These are phyloP conservation scores for Bryopsis sp. DNA, from an alignment of 139 green algal species.

Conservation along the genomic window DNA sequence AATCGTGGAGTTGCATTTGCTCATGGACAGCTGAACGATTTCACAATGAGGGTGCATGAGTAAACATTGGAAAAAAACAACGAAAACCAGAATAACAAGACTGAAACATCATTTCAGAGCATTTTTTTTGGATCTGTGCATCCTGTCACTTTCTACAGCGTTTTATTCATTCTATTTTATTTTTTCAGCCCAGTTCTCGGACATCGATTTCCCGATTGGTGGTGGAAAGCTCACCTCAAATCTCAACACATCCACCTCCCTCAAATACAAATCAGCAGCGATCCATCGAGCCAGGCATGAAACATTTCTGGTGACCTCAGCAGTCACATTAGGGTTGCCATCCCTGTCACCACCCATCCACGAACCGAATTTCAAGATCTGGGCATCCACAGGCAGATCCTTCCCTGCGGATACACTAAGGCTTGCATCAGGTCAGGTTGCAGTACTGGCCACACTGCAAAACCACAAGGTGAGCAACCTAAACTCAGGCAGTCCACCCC, in stretches of 20 bases:
- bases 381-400: slow-evolving; percentile 67
- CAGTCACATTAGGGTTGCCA: slow-evolving; percentile 89
- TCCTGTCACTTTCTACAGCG: too few species aligned
- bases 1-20: slow-evolving; percentile 59
- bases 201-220: not conserved
- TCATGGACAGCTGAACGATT: slow-evolving; percentile 78
- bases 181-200: not conserved
- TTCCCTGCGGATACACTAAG: slow-evolving; percentile 18
- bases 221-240: slow-evolving; percentile 55
- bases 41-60: too few species aligned
- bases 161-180: too few species aligned
- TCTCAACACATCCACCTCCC: slow-evolving; percentile 75
- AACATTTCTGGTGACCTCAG: slow-evolving; percentile 60
- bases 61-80: not conserved
- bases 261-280: slow-evolving; percentile 84
- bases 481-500: too few species aligned
- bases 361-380: slow-evolving; percentile 57
- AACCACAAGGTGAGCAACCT: too few species aligned
- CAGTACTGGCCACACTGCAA: too few species aligned
- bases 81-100: not conserved
- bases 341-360: slow-evolving; percentile 97
- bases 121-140: too few species aligned
- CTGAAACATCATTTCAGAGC: too few species aligned
- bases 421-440: too few species aligned
- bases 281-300: slow-evolving; percentile 74